Evolutionary conservation across 2,329 filamentous ascomycete genomes (phyloP), one percentile per base, ranked within the genome.

Genomic region (Botryosphaeria agaves): DNA sequence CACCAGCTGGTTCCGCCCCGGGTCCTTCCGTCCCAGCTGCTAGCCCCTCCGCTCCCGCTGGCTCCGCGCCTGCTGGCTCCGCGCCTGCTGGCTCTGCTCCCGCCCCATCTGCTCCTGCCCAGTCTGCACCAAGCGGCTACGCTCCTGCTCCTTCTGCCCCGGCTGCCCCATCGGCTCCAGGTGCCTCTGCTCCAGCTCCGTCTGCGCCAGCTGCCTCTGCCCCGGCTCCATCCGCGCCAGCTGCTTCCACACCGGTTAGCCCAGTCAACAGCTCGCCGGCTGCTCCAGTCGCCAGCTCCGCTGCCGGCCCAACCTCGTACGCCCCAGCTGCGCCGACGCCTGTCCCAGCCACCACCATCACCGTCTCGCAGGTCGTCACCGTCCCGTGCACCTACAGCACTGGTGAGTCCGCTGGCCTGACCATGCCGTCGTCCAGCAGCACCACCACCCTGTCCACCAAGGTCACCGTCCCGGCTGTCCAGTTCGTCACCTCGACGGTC

Each of bases 391-490:
- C 48, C 24, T 51, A 53, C 43, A 44, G 42, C 26, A 46, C 47
- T 7, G 50, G 50, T 32, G 38, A 38, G n/a, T 47, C 42, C 7
- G 33, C 38, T 12, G 49, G 49, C 29, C 34, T 37, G 20, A 45
- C 47, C n/a, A 46, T 52, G 29, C 41, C 45, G 3, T 38, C 34
- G 15, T 46, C 45, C 34, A 46, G 38, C 36, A 45, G 36, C 32
- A 47, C 42, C n/a, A 43, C 41, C 18, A 40, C 42, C 11, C 39
- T 55, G 29, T 41, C 48, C 14, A 60, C 53, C 4, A 52, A 52
- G 14, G 42, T 62, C 34, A 61, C 56, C 9, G 57, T 64, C 15
- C 60, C 60, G 0, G 53, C 57, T 37, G 55, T 61, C 7, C 44
- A 50, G 38, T 60, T 61, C 50, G 51, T 49, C 18, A 59, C 56